Base-by-base conservation (phyloP, 2,329 filamentous ascomycete genomes). In the Fusarium chuoi region DNA sequence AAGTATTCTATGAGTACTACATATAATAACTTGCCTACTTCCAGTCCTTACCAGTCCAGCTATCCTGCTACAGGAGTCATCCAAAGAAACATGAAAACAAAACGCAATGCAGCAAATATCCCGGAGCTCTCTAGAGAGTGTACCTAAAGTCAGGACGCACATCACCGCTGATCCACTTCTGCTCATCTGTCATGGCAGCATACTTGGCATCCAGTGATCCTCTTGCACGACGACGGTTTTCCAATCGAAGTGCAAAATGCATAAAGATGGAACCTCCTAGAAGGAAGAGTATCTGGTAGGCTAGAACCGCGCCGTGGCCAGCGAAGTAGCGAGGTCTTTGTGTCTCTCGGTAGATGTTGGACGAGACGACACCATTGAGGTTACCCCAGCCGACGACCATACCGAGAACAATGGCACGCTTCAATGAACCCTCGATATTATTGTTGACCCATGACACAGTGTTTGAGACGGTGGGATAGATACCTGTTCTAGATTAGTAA, bases 361-460 rank as follows among this genome's bases (percentile, higher is more conserved):
- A 87, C 20, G 83, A 78, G 22, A 78, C 85, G 38, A 94, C 90
- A 20, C 92, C 92, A 75, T 94, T 94, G 22, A 94, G 82, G 73
- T 95, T 94, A 14, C 93, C 92, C 91, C 91, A 94, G 7, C 89
- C 92, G 49, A 94, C 93, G n/a, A 94, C 89, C 74, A 94, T 88
- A 0, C 93, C 93, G 0, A 94, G 80, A 0, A 91, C 90, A 36
- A 94, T 88, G 30, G 92, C 93, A n/a, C 93, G 87, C 80, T 94
- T 94, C 78, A 80, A 67, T 0, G 79, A 80, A 0, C 80, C 80
- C 78, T 94, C 92, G 15, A 89, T 87, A 64, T 94, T 94, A 79
- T 94, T 94, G 54, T 87, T 87, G 1, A 88, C 84, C 92, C 92
- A 94, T 0, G 90, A 88, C 26, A 94, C 89, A 0, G 91, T 93